phyloP scores from a whole-genome alignment of 2,329 filamentous ascomycete species.

The Orbilia oligospora region DNA sequence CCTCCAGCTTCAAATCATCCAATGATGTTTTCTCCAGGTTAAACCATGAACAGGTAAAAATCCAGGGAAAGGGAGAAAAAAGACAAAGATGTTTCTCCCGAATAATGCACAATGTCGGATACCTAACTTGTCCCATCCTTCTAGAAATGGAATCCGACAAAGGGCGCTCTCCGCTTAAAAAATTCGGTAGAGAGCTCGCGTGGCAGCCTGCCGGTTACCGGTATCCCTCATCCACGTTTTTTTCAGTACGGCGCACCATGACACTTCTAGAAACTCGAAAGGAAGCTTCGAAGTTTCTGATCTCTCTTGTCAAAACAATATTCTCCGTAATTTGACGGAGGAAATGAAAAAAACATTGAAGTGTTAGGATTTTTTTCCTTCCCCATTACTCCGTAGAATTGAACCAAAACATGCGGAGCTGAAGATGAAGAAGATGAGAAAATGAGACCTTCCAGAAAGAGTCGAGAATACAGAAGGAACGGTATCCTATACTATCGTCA shows the following conservation, averaged over 20 bases:
- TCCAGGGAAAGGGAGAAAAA: too few relatives aligned
- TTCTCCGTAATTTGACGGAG: neutral
- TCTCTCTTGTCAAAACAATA: neutral
- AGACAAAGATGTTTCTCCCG: neutral
- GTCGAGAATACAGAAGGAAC: neutral
- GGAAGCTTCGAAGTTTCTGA: neutral
- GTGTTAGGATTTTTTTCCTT: too few relatives aligned
- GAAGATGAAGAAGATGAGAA: neutral
- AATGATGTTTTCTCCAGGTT: too few relatives aligned
- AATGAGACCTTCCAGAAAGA: slow-evolving; percentile 5
- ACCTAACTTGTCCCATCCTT: neutral
- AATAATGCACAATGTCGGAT: neutral
- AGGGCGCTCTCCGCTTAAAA: neutral
- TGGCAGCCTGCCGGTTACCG: neutral
- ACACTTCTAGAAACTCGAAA: neutral
- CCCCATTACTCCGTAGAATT: neutral
- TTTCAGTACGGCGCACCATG: neutral
- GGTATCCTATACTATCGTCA: neutral
- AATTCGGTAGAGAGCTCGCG: neutral
- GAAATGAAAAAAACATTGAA: too few relatives aligned
- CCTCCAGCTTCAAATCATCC: too few relatives aligned
- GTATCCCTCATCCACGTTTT: neutral
- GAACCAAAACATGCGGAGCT: neutral
- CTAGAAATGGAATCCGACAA: neutral
- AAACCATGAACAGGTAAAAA: too few relatives aligned